Conservation (phyloP, 306 rosid species). For the Quercus suber region DNA sequence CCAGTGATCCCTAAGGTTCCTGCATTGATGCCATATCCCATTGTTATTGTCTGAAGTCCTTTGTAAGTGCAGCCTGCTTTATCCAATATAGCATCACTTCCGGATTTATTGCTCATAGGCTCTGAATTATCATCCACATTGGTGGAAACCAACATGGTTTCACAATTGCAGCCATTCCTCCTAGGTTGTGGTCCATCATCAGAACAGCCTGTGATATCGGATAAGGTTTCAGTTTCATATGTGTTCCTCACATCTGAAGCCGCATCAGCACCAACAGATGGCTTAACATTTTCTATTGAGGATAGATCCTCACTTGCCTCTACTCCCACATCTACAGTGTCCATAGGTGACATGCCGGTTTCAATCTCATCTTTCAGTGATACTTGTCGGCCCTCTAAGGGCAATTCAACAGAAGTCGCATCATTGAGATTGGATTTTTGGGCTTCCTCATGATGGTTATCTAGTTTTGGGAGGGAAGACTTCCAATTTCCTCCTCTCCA, state of each 20-base stretch:
- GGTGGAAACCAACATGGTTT: conserved; percentile 20
- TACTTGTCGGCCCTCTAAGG: conserved; percentile 28
- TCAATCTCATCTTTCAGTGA: conserved; percentile 15
- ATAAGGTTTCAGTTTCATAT: conserved; percentile 23
- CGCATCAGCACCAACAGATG: conserved; percentile 20
- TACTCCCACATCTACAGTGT: conserved; percentile 18
- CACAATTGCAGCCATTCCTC: conserved; percentile 8
- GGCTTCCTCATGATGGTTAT: conserved; percentile 27
- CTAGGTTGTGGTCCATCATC: conserved; percentile 29
- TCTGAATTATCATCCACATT: conserved; percentile 15
- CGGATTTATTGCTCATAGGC: conserved; percentile 10
- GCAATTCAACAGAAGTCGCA: conserved; percentile 16
- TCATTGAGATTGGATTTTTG: conserved; percentile 17
- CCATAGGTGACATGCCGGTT: conserved; percentile 17
- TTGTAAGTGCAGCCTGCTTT: conserved; percentile 19
- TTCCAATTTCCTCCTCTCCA: conserved; percentile 89
- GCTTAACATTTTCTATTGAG: no score
- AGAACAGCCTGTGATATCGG: conserved; percentile 22
- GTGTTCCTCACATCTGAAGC: conserved; percentile 26
- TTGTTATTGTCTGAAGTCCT: conserved; percentile 22
- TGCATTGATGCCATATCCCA: conserved; percentile 20
- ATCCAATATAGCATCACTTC: conserved; percentile 26
- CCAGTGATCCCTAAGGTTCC: conserved; percentile 17
- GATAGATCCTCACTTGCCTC: no score
- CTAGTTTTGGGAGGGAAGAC: conserved; percentile 43